These are phyloP conservation scores for Camellia japonica DNA, from an alignment of 148 eudicot genomes.

Conservation along the genomic window DNA sequence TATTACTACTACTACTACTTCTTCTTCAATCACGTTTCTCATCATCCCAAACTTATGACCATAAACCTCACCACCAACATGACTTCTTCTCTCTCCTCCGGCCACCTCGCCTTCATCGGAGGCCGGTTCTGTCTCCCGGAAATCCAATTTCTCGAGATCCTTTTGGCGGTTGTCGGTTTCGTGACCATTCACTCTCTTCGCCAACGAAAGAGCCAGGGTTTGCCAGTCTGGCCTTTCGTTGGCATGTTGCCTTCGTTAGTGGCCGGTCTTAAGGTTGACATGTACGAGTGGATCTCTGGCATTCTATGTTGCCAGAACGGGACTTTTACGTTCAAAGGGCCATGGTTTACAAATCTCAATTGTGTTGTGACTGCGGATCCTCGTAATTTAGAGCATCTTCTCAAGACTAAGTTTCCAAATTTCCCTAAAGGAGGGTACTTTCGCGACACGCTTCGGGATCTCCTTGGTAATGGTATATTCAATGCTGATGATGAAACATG, in stretches of 20 bases:
- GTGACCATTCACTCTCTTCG: slow-evolving; percentile 51
- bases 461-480: slow-evolving; percentile 81
- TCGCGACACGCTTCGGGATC: slow-evolving; percentile 48
- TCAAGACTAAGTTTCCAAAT: slow-evolving; percentile 58
- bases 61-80: slow-evolving; percentile 12
- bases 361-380: slow-evolving; percentile 87
- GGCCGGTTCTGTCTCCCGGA: slow-evolving; percentile 29
- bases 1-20: not conserved
- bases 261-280: slow-evolving; percentile 38
- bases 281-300: slow-evolving; percentile 68
- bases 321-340: slow-evolving; percentile 69
- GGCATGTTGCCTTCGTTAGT: slow-evolving; percentile 85
- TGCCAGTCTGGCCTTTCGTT: slow-evolving; percentile 74
- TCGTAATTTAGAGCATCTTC: slow-evolving; percentile 68
- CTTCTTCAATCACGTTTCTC: not conserved
- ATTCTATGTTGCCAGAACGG: slow-evolving; percentile 46
- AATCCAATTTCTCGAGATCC: slow-evolving; percentile 53
- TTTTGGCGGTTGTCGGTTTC: slow-evolving; percentile 51
- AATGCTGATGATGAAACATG: slow-evolving; percentile 70
- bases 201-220: slow-evolving; percentile 48
- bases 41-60: slow-evolving; percentile 41
- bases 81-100: slow-evolving; percentile 14
- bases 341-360: slow-evolving; percentile 63
- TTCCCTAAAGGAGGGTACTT: slow-evolving; percentile 76
- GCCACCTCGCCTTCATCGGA: not conserved